phyloP scores from a whole-genome alignment of 2,329 filamentous ascomycete genomes.

The Mycosphaerella arachidis region DNA sequence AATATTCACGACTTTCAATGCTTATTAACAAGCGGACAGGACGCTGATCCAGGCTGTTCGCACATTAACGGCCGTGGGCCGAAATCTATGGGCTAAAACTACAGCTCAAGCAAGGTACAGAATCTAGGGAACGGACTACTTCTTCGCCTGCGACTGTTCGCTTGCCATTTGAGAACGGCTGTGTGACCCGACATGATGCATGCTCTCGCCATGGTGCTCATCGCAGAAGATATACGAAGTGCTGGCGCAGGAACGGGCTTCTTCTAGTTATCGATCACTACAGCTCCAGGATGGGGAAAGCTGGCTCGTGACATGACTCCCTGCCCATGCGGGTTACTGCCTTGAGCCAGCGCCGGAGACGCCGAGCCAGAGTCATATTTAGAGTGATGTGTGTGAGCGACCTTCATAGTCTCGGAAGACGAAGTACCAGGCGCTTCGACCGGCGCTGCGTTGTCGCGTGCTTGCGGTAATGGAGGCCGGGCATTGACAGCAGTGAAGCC shows the following conservation, averaged over 20 bases:
- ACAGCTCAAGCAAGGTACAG: neutral
- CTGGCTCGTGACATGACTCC: slow-evolving; percentile 1
- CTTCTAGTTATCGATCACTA: slow-evolving; percentile 4
- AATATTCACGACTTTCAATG: neutral
- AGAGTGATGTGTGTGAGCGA: slow-evolving; percentile 3
- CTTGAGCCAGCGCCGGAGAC: slow-evolving; percentile 2
- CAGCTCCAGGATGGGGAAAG: slow-evolving; percentile 5
- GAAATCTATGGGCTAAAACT: neutral
- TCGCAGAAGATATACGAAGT: neutral
- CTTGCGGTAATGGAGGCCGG: neutral
- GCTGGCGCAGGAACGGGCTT: neutral
- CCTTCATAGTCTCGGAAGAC: slow-evolving; percentile 10
- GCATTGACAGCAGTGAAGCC: slow-evolving; percentile 8
- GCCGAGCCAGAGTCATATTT: neutral
- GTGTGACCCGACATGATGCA: neutral
- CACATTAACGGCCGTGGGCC: neutral
- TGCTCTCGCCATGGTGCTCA: neutral
- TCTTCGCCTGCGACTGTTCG: neutral
- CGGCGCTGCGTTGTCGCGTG: neutral
- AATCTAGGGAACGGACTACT: neutral
- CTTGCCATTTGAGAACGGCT: neutral
- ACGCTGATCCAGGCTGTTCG: neutral
- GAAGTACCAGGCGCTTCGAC: neutral
- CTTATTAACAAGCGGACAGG: neutral
- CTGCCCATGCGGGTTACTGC: neutral